Evolutionary conservation across 192 early-diverging fungal species (phyloP).

Genomic region (Podila minutissima): DNA sequence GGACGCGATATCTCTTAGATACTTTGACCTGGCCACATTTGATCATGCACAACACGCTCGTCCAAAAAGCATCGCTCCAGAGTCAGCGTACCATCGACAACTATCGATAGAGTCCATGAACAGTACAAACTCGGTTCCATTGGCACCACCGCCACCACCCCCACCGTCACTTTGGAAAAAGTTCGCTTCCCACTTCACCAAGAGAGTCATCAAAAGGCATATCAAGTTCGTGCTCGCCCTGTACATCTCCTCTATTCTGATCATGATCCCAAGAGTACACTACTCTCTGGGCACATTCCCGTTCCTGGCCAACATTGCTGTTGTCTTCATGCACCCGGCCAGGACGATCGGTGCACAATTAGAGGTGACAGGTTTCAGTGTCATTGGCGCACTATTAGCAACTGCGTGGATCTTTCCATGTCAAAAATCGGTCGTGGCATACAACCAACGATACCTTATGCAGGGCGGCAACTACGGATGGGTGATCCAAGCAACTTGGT

Average conservation of each 20-base stretch:
- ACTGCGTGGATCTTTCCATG: constrained; percentile 41
- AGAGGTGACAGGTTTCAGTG: constrained; percentile 49
- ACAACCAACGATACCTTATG: constrained; percentile 20
- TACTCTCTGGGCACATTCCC: constrained; percentile 22
- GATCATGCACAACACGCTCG: neutral
- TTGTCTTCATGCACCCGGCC: constrained; percentile 53
- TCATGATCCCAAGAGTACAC: constrained; percentile 24
- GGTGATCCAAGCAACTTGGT: constrained; percentile 28
- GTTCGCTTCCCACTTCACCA: constrained; percentile 38
- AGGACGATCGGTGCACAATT: constrained; percentile 55
- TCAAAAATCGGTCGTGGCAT: constrained; percentile 14
- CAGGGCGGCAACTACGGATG: constrained; percentile 10
- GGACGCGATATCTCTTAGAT: neutral
- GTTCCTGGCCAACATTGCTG: constrained; percentile 24
- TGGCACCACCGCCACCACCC: constrained; percentile 11
- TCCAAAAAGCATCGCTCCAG: neutral
- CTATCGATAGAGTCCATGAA: constrained; percentile 11
- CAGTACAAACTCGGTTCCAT: constrained; percentile 21
- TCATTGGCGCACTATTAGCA: constrained; percentile 44
- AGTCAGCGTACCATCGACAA: neutral
- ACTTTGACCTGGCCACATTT: constrained; percentile 1
- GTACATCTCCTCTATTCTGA: constrained; percentile 30
- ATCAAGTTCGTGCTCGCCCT: constrained; percentile 43
- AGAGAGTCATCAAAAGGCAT: constrained; percentile 39
- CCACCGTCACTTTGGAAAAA: constrained; percentile 17